These are phyloP conservation scores for Aspergillus brasiliensis DNA, from an alignment of 2,329 filamentous ascomycete genomes.

Conservation along the genomic window DNA sequence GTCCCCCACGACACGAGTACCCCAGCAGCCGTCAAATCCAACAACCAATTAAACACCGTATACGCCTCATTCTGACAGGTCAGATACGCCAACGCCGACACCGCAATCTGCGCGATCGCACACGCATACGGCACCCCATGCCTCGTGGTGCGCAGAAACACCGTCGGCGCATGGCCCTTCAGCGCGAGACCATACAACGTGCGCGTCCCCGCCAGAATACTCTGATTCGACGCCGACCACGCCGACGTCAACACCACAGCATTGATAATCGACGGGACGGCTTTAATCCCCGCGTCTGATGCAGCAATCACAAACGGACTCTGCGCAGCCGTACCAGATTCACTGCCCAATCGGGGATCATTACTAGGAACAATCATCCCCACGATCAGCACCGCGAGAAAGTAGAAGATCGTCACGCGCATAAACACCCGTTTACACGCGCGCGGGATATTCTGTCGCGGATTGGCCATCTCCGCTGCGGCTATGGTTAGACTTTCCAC, in stretches of 20 bases:
- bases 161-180: conserved; percentile 55
- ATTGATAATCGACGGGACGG: conserved; percentile 73
- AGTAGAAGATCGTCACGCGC: conserved; percentile 61
- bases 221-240: conserved; percentile 69
- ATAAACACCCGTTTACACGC: conserved; percentile 58
- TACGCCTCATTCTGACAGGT: conserved; percentile 53
- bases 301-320: conserved; percentile 73
- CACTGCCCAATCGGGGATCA: conserved; percentile 36
- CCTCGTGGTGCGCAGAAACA: conserved; percentile 44
- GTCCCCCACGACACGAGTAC: conserved; percentile 66
- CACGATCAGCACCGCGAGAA: conserved; percentile 58
- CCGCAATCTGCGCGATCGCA: conserved; percentile 41
- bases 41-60: conserved; percentile 67
- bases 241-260: conserved; percentile 73
- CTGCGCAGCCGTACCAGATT: conserved; percentile 32
- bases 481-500: conserved; percentile 58
- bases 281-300: conserved; percentile 65
- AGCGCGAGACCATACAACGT: conserved; percentile 53
- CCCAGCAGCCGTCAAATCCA: conserved; percentile 63
- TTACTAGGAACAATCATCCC: conserved; percentile 62
- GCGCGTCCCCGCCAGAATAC: conserved; percentile 58
- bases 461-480: conserved; percentile 58
- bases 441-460: conserved; percentile 56
- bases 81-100: conserved; percentile 51
- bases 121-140: conserved; percentile 50